Base-by-base conservation (phyloP, 345 rosid species). In the Kandelia obovata region DNA sequence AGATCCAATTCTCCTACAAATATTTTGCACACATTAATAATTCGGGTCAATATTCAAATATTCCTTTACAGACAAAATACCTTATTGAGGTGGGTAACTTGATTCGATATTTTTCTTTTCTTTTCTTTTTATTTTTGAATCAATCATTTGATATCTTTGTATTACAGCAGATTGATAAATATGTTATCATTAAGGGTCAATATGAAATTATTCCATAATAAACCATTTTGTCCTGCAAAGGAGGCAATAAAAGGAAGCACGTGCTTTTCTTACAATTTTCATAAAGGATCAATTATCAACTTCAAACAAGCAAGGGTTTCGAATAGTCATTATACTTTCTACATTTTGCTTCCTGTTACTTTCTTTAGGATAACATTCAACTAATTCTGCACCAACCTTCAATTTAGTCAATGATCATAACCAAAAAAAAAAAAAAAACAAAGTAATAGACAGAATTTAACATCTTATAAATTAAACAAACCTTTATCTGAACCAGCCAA, bases 401-500 rank as follows among this genome's bases (percentile, higher is more conserved):
- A 16, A 37, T 0, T 7, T 23, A 65, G 7, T 17, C 2, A 15
- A 35, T 70, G 60, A 59, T 56, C 31, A 63, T 56, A 43, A 65
- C 20, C 16, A 21, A 21, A 21, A 21, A 20, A 60, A 21, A 15
- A 32, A 4, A 5, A 17, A 55, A 30, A 3, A 31, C 4, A 31
- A 31, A 31, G 19, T 4, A 28, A 46, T n/a, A 67, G 7, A 28
- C n/a, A 51, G 61, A 62, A 34, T 35, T 31, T 37, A 49, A 19
- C 32, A 32, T 17, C 53, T 26, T 8, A 43, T 57, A 51, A 57
- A 3, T 23, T 7, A 46, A 78, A 92, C 98, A 46, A 78, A 92
- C 98, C 99, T 82, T 89, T 79, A 66, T 92, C 97, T 21, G 89
- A 74, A 75, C 98, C 98, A 74, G 87, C 92, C 81, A 94, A 83